phyloP scores from a whole-genome alignment of 2,329 filamentous ascomycete genomes.

The Fonsecaea erecta region DNA sequence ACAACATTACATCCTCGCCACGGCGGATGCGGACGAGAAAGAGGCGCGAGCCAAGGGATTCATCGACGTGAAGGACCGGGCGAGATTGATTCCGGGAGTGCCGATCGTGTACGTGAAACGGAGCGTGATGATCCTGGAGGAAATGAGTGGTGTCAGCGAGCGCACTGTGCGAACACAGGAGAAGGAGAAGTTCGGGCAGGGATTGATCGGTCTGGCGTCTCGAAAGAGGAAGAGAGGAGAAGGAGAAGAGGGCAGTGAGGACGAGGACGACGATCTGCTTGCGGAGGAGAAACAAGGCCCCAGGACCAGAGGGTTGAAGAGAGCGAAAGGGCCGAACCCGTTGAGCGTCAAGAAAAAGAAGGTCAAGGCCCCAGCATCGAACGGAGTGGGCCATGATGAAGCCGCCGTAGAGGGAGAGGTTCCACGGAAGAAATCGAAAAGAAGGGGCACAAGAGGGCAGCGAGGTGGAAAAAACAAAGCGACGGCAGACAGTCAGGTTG shows the following conservation, averaged over 20 bases:
- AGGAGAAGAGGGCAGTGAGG: conserved; percentile 34
- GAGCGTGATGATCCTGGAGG: conserved; percentile 57
- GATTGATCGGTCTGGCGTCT: conserved; percentile 42
- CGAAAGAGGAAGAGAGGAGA: conserved; percentile 45
- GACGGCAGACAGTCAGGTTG: neutral
- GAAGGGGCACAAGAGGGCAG: conserved; percentile 15
- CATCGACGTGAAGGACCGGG: conserved; percentile 46
- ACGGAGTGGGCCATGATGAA: conserved; percentile 32
- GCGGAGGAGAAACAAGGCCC: conserved; percentile 38
- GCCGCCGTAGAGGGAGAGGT: conserved; percentile 22
- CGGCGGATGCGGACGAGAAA: conserved; percentile 45
- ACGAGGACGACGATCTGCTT: conserved; percentile 25
- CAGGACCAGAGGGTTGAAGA: conserved; percentile 43
- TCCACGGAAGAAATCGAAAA: conserved; percentile 21
- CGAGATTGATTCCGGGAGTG: conserved; percentile 53
- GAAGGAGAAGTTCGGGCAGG: conserved; percentile 52
- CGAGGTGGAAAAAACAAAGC: conserved; percentile 6
- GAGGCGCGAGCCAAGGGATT: conserved; percentile 42
- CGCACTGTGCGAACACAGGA: conserved; percentile 50
- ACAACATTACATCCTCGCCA: conserved; percentile 54
- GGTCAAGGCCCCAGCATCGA: conserved; percentile 31
- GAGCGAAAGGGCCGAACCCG: conserved; percentile 53
- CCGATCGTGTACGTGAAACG: conserved; percentile 58
- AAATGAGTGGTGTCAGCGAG: conserved; percentile 51
- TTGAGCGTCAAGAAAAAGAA: conserved; percentile 56